These are phyloP conservation scores for Phanerochaete sordida DNA, from an alignment of 768 basidiomycete genomes.

Conservation along the genomic window DNA sequence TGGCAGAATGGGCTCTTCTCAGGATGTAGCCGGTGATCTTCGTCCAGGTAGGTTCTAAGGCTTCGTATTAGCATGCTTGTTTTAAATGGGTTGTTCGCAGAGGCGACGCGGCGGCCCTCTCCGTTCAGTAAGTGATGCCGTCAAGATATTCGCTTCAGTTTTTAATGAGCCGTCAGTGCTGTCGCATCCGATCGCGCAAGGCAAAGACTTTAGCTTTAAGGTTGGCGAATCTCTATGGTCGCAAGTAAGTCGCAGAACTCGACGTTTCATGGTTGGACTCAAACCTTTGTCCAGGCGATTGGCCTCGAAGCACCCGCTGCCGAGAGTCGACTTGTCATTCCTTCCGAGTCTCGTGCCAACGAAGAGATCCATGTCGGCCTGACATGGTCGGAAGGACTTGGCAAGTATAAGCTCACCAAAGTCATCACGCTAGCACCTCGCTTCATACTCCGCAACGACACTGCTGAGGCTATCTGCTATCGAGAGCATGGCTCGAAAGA, in stretches of 20 bases:
- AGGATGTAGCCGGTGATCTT: conserved; percentile 83
- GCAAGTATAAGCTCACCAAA: conserved; percentile 96
- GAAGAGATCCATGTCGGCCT: conserved; percentile 80
- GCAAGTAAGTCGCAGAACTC: conserved; percentile 31
- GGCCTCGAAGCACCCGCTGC: conserved; percentile 90
- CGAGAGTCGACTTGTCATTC: conserved; percentile 77
- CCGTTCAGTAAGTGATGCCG: conserved; percentile 71
- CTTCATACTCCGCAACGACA: conserved; percentile 84
- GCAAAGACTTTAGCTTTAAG: conserved; percentile 81
- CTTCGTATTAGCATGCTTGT: not conserved
- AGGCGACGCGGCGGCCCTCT: conserved; percentile 45
- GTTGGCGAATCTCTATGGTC: conserved; percentile 88
- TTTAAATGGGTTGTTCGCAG: conserved; percentile 31
- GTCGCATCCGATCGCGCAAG: conserved; percentile 75
- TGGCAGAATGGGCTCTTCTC: conserved; percentile 56
- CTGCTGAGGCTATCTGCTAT: conserved; percentile 65
- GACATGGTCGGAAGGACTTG: conserved; percentile 91
- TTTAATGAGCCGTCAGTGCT: conserved; percentile 54
- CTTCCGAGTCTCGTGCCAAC: conserved; percentile 55
- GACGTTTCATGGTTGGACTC: not conserved
- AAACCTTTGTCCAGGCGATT: conserved; percentile 47
- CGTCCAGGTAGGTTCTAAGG: conserved; percentile 45
- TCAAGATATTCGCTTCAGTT: not conserved
- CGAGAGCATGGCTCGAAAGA: conserved; percentile 80
- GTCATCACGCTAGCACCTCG: conserved; percentile 89